Conservation (phyloP, 208 protist genomes). For the Trypanosoma platydactyli region DNA sequence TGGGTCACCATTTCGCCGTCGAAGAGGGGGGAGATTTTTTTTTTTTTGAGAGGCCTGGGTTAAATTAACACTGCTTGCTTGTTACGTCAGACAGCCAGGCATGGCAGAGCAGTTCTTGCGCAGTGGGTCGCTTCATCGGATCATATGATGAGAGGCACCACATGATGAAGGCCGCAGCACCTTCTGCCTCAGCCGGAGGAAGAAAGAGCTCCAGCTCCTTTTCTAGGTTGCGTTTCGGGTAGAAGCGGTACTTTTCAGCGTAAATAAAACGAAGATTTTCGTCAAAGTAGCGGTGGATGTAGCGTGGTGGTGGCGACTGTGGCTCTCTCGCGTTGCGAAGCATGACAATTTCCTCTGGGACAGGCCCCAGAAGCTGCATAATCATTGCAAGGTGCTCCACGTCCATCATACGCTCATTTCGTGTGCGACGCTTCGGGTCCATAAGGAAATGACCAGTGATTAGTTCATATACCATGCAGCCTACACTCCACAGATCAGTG, state of each 20-base stretch:
- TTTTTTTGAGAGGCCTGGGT: no score
- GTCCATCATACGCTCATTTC: constrained; percentile 59
- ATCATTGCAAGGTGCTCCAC: constrained; percentile 83
- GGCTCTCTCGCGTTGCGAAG: constrained; percentile 23
- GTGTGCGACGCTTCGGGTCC: constrained; percentile 74
- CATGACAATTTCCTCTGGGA: constrained; percentile 52
- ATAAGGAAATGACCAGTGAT: constrained; percentile 87
- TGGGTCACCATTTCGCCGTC: no score
- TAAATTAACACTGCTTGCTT: constrained; percentile 14
- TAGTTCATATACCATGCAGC: constrained; percentile 89
- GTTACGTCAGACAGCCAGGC: constrained; percentile 46
- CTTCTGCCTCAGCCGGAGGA: constrained; percentile 30
- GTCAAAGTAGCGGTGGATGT: constrained; percentile 70
- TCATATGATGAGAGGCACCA: constrained; percentile 62
- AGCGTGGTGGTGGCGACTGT: constrained; percentile 39
- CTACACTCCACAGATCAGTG: constrained; percentile 91
- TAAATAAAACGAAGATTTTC: constrained; percentile 56
- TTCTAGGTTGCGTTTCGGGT: constrained; percentile 44
- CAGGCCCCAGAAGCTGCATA: constrained; percentile 76
- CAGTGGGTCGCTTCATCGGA: constrained; percentile 53
- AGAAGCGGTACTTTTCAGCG: constrained; percentile 44
- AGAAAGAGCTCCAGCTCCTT: constrained; percentile 58
- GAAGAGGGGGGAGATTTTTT: no score
- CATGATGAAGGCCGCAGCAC: constrained; percentile 63
- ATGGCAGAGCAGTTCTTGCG: constrained; percentile 53